Conservation (phyloP, 495 filamentous ascomycete species). For the Talaromyces borbonicus region DNA sequence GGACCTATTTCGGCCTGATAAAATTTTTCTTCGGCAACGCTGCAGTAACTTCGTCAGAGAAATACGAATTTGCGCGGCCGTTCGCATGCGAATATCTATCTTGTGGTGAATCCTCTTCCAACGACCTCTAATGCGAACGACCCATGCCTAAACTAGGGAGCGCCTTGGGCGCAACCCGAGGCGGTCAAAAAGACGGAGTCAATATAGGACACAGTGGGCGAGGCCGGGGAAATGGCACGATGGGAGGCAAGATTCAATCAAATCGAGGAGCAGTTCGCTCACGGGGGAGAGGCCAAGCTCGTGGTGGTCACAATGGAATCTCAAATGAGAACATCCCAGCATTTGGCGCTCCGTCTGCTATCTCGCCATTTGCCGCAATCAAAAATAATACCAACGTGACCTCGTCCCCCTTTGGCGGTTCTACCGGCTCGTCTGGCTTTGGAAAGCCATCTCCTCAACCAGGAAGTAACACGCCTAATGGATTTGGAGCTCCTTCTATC, state of each 20-base stretch:
- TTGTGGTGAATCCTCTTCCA: neutral
- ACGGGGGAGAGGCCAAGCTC: slow-evolving; percentile 6
- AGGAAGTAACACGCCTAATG: neutral
- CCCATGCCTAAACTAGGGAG: slow-evolving; percentile 9
- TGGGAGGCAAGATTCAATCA: neutral
- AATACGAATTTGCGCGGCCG: neutral
- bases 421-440: slow-evolving; percentile 8
- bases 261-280: neutral
- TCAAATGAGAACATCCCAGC: neutral
- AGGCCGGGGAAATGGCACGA: neutral
- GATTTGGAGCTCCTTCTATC: slow-evolving; percentile 12
- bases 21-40: neutral
- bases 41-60: neutral
- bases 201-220: slow-evolving; percentile 3
- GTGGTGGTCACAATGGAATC: neutral
- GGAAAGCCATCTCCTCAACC: slow-evolving; percentile 1
- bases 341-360: neutral
- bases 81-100: neutral
- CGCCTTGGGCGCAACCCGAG: slow-evolving; percentile 8
- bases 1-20: neutral
- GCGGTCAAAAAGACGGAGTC: slow-evolving; percentile 2
- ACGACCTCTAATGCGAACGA: slow-evolving; percentile 5
- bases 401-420: slow-evolving; percentile 13
- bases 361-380: slow-evolving; percentile 26
- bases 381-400: slow-evolving; percentile 15